phyloP scores from a whole-genome alignment of 345 rosid species.

The Syzygium grande region DNA sequence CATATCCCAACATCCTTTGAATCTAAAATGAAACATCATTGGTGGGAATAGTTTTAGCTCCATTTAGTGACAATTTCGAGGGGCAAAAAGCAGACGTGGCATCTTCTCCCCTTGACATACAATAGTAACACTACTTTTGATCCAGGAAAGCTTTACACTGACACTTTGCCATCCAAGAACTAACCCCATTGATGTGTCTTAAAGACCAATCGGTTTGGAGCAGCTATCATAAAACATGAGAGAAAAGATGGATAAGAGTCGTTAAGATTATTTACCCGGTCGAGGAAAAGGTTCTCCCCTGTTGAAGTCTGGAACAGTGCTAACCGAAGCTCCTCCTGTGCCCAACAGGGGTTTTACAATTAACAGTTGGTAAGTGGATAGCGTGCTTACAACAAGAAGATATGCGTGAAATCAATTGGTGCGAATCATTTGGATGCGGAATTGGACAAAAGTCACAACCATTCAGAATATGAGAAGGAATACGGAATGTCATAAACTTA shows the following conservation, averaged over 20 bases:
- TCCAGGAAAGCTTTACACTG: neutral
- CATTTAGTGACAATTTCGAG: no score
- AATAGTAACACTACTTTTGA: neutral
- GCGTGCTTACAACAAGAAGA: neutral
- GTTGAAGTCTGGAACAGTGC: slow-evolving; percentile 54
- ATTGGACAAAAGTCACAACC: neutral
- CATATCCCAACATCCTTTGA: neutral
- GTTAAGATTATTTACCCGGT: slow-evolving; percentile 46
- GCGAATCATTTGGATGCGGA: neutral
- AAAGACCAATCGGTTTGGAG: neutral
- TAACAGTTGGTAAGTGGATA: neutral
- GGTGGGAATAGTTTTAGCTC: no score
- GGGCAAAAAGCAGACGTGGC: no score
- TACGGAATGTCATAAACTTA: neutral
- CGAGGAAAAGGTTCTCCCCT: slow-evolving; percentile 79
- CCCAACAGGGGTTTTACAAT: neutral
- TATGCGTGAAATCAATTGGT: neutral
- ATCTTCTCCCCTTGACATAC: no score
- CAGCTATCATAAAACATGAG: neutral
- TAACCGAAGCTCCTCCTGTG: slow-evolving; percentile 80
- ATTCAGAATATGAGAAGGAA: neutral
- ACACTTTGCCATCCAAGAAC: neutral
- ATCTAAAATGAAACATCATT: no score
- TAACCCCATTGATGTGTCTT: neutral
- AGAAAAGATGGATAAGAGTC: neutral